These are phyloP conservation scores for Microcyclospora tardicrescens DNA, from an alignment of 2,329 filamentous ascomycete species.

Conservation along the genomic window DNA sequence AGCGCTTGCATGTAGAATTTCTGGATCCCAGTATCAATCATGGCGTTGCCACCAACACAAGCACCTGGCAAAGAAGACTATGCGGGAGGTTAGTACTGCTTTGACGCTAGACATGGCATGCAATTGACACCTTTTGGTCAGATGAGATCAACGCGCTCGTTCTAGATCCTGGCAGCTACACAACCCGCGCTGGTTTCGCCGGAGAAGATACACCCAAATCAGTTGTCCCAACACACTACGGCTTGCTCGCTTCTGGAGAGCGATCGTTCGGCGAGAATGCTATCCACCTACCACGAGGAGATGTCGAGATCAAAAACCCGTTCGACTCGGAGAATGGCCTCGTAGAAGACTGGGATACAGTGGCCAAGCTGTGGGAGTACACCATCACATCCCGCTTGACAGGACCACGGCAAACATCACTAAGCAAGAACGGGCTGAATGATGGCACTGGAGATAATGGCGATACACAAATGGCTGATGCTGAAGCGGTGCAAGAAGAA, in stretches of 20 bases:
- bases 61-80: constrained; percentile 32
- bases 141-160: constrained; percentile 97
- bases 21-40: constrained; percentile 2
- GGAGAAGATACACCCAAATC: constrained; percentile 96
- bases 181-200: constrained; percentile 86
- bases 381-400: constrained; percentile 81
- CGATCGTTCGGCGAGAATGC: constrained; percentile 80
- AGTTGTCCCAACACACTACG: constrained; percentile 83
- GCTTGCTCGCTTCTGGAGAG: constrained; percentile 40
- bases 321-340: constrained; percentile 69
- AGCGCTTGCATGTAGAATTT: not conserved
- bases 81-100: constrained; percentile 27
- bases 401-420: constrained; percentile 55
- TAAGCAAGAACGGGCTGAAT: constrained; percentile 67
- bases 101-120: not conserved
- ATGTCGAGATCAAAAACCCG: constrained; percentile 80
- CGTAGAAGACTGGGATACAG: constrained; percentile 93
- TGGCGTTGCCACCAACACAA: constrained; percentile 18
- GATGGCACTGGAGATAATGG: constrained; percentile 43
- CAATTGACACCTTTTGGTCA: constrained; percentile 28
- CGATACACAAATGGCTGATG: constrained; percentile 42
- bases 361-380: constrained; percentile 82
- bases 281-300: constrained; percentile 60
- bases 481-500: constrained; percentile 43
- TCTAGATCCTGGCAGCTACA: constrained; percentile 85